Conservation (phyloP, 176 grass and related monocot genomes). For the Aegilops bicornis region DNA sequence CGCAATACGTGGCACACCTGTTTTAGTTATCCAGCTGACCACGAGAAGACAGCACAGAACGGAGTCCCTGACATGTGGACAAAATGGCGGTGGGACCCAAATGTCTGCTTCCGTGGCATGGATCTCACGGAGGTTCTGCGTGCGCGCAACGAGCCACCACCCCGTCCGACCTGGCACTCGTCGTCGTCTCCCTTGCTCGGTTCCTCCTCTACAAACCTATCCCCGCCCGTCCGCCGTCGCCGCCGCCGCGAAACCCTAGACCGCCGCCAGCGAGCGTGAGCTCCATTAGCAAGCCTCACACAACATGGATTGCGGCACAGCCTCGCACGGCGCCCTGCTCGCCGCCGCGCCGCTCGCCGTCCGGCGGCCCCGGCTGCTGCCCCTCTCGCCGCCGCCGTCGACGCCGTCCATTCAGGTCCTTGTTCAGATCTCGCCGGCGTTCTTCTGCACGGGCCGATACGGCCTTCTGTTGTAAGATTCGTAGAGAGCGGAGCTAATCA, state of each 20-base stretch:
- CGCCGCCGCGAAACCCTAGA: constrained; percentile 42
- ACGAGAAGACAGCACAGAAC: too few species aligned
- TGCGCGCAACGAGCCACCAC: neutral
- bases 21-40: neutral
- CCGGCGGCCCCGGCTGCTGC: neutral
- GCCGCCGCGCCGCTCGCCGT: constrained; percentile 24
- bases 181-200: neutral
- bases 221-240: neutral
- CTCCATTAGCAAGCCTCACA: neutral
- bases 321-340: constrained; percentile 25
- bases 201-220: neutral
- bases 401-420: constrained; percentile 29
- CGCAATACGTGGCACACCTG: neutral
- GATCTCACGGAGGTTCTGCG: neutral
- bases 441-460: neutral
- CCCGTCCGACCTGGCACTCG: constrained; percentile 12
- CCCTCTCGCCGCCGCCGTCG: constrained; percentile 18
- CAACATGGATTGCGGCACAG: constrained; percentile 41
- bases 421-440: neutral
- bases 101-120: neutral
- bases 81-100: neutral
- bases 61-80: neutral
- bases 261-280: neutral
- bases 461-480: neutral
- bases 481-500: neutral